These are phyloP conservation scores for Isabelozyma pseudorhagii DNA, from an alignment of 805 yeast genomes.

Conservation along the genomic window DNA sequence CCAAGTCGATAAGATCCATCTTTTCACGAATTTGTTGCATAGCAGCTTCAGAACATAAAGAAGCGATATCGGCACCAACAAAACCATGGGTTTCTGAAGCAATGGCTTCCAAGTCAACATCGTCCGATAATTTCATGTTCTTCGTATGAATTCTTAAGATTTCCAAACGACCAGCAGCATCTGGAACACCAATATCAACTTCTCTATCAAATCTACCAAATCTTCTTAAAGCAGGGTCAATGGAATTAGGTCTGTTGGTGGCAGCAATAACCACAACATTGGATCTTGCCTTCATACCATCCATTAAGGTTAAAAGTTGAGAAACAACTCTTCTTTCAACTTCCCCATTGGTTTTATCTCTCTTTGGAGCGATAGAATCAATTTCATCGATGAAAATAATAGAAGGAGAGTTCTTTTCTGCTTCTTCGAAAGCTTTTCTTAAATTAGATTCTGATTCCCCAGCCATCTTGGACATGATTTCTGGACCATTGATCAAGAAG, in stretches of 20 bases:
- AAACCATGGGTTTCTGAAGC: slow-evolving; percentile 99
- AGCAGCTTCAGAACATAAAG: slow-evolving; percentile 99
- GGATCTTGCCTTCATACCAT: slow-evolving; percentile 99
- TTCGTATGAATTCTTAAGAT: slow-evolving; percentile 96
- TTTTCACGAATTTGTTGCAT: slow-evolving; percentile 99
- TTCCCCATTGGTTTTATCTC: slow-evolving; percentile 99
- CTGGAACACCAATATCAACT: slow-evolving; percentile 90
- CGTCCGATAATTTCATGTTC: slow-evolving; percentile 95
- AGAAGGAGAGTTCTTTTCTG: slow-evolving; percentile 97
- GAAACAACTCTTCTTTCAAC: slow-evolving; percentile 99
- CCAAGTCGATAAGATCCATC: slow-evolving; percentile 96
- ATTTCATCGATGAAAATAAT: slow-evolving; percentile 98
- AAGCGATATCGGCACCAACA: slow-evolving; percentile 98
- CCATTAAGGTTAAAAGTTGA: slow-evolving; percentile 96
- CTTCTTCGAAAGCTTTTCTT: slow-evolving; percentile 98
- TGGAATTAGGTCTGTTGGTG: slow-evolving; percentile 82
- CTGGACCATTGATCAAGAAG: slow-evolving; percentile 97
- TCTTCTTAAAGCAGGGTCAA: slow-evolving; percentile 82
- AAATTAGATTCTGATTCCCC: slow-evolving; percentile 98
- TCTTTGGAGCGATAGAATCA: slow-evolving; percentile 98
- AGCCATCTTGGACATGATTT: slow-evolving; percentile 99
- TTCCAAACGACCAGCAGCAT: slow-evolving; percentile 97
- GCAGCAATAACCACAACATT: slow-evolving; percentile 99
- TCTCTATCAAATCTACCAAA: slow-evolving; percentile 85
- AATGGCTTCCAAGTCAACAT: slow-evolving; percentile 91